A percentile compares a stretch with the other conserved stretches of the same genome.
Conservation (phyloP, 2,329 filamentous ascomycete species). For the Colletotrichum tamarilloi region DNA sequence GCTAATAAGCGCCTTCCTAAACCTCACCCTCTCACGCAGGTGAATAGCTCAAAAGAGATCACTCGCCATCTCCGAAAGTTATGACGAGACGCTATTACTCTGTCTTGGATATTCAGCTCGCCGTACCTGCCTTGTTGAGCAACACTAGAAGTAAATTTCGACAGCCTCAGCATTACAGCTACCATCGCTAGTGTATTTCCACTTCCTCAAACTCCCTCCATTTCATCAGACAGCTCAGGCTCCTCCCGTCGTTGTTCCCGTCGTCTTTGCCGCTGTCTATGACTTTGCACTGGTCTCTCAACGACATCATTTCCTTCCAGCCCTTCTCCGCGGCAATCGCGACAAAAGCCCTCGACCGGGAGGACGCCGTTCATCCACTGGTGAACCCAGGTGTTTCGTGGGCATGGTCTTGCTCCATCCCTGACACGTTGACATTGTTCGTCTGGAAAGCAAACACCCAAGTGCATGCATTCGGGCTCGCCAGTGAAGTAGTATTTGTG, state of each 20-base stretch:
- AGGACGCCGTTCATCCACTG: not conserved
- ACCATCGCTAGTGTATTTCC: not conserved
- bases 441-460: not conserved
- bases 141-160: not conserved
- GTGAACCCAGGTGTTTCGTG: not conserved
- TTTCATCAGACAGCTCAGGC: not conserved
- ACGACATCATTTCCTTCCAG: not conserved
- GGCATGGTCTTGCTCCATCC: not conserved
- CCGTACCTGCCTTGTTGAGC: not conserved
- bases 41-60: not conserved
- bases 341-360: not conserved
- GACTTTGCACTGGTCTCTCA: not conserved
- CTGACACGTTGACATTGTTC: not conserved
- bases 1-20: not conserved
- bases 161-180: not conserved
- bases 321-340: not conserved
- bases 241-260: not conserved
- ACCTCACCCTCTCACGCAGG: not conserved
- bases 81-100: not conserved
- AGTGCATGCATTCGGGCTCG: not conserved
- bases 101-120: not conserved
- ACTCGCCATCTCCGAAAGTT: not conserved
- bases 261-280: not conserved
- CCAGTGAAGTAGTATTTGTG: not conserved
- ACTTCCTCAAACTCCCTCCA: not conserved